Conservation (phyloP, 768 basidiomycete species). For the Asterophora lycoperdoides region DNA sequence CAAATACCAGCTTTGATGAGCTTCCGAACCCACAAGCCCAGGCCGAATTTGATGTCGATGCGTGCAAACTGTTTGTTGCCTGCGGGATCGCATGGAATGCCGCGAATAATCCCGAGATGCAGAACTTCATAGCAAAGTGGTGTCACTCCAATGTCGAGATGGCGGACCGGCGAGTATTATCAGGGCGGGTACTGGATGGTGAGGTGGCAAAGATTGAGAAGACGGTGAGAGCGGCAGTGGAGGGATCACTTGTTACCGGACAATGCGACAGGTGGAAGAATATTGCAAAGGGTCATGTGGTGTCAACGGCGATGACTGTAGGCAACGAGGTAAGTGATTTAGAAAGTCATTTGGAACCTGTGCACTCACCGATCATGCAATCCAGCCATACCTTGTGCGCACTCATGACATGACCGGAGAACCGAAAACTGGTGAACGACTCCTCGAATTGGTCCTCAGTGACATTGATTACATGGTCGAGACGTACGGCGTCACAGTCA, state of each 20-base stretch:
- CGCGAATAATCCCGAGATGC: slow-evolving; percentile 16
- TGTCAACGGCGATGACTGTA: slow-evolving; percentile 23
- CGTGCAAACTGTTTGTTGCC: not conserved
- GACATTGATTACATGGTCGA: slow-evolving; percentile 21
- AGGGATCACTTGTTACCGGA: slow-evolving; percentile 2
- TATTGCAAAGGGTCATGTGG: slow-evolving; percentile 20
- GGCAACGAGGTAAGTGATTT: slow-evolving; percentile 16
- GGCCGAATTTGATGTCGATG: not conserved
- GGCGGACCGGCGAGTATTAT: slow-evolving; percentile 13
- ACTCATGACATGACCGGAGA: slow-evolving; percentile 19
- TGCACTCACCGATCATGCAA: too few species aligned
- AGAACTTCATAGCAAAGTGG: slow-evolving; percentile 21
- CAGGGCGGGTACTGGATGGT: slow-evolving; percentile 15
- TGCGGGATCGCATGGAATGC: too few species aligned
- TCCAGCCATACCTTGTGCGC: slow-evolving; percentile 17
- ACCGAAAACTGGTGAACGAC: slow-evolving; percentile 22
- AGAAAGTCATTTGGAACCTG: too few species aligned
- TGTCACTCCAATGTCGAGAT: slow-evolving; percentile 10
- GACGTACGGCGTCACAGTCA: slow-evolving; percentile 14
- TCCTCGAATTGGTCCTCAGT: slow-evolving; percentile 19
- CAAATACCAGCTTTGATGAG: not conserved
- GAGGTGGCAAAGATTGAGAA: slow-evolving; percentile 18
- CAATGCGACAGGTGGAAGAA: slow-evolving; percentile 30
- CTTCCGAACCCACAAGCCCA: not conserved
- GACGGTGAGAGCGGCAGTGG: slow-evolving; percentile 13